Conservation (phyloP, 208 protist species). For the Vickermania ingenoplastis region DNA sequence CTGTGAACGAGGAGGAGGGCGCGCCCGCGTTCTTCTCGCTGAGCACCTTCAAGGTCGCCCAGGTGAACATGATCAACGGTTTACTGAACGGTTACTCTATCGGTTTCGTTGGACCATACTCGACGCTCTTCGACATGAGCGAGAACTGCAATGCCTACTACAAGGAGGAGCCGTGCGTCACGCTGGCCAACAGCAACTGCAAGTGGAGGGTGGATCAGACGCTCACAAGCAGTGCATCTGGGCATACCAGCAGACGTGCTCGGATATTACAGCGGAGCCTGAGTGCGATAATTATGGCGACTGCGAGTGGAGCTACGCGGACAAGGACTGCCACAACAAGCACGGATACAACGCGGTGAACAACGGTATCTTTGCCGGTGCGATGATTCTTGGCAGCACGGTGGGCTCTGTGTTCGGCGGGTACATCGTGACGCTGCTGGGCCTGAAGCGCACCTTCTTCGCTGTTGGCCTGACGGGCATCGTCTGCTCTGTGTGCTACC, state of each 20-base stretch:
- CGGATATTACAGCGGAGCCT: background rate
- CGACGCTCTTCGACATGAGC: constrained; percentile 12
- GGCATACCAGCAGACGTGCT: background rate
- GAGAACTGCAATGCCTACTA: constrained; percentile 18
- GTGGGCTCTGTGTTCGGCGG: constrained; percentile 30
- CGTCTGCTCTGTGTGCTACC: constrained; percentile 20
- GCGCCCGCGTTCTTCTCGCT: background rate
- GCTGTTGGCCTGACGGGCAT: constrained; percentile 23
- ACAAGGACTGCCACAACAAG: constrained; percentile 18
- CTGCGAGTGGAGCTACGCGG: background rate
- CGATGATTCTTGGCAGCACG: constrained; percentile 54
- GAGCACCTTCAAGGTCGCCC: constrained; percentile 18
- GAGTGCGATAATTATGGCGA: constrained; percentile 5
- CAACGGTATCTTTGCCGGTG: constrained; percentile 39
- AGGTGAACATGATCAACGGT: constrained; percentile 22
- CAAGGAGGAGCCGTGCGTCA: background rate
- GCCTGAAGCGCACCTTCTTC: constrained; percentile 31
- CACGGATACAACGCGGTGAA: constrained; percentile 30
- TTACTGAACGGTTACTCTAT: constrained; percentile 20
- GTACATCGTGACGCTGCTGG: constrained; percentile 19
- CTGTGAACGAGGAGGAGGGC: background rate
- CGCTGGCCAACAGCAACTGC: constrained; percentile 6
- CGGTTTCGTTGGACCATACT: constrained; percentile 25
- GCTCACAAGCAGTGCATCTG: constrained; percentile 3
- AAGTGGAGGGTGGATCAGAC: no score